phyloP scores from a whole-genome alignment of 495 filamentous ascomycete genomes.

The Podospora australis region DNA sequence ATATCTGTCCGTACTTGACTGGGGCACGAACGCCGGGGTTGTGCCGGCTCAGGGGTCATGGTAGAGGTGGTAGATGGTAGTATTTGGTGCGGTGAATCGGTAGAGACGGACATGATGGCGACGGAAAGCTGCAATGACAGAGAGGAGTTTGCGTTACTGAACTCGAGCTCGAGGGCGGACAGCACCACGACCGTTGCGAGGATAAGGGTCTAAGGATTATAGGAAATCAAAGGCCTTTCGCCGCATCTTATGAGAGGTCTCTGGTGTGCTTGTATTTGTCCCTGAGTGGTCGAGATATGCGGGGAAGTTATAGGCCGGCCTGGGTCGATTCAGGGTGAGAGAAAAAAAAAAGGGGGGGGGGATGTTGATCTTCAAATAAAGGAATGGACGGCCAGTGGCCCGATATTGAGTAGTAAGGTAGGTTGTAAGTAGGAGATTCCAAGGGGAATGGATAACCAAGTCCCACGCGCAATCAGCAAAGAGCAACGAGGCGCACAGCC shows the following conservation, averaged over 20 bases:
- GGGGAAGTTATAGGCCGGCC: slow-evolving; percentile 20
- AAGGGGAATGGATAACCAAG: slow-evolving; percentile 24
- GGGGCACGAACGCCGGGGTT: slow-evolving; percentile 32
- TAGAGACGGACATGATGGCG: slow-evolving; percentile 18
- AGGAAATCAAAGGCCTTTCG: slow-evolving; percentile 14
- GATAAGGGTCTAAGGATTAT: slow-evolving; percentile 18
- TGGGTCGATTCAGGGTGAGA: slow-evolving; percentile 12
- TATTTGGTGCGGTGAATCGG: slow-evolving; percentile 6
- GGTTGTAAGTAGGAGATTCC: slow-evolving; percentile 12
- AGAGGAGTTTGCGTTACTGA: background rate
- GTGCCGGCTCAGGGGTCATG: slow-evolving; percentile 33
- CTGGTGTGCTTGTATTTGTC: slow-evolving; percentile 4
- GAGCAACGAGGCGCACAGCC: slow-evolving; percentile 19
- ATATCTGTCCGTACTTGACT: slow-evolving; percentile 36
- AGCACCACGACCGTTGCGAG: slow-evolving; percentile 6
- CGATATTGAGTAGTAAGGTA: slow-evolving; percentile 1
- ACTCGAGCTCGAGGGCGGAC: background rate
- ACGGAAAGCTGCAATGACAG: slow-evolving; percentile 1
- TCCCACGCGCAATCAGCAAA: slow-evolving; percentile 27
- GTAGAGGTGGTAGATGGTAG: slow-evolving; percentile 18
- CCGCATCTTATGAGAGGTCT: slow-evolving; percentile 23
- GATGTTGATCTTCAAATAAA: slow-evolving; percentile 15
- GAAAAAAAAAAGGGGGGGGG: too few relatives aligned
- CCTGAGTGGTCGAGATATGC: slow-evolving; percentile 11
- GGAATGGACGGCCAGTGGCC: slow-evolving; percentile 15